Evolutionary conservation across 2,329 filamentous ascomycete species (phyloP), one percentile per base, ranked within the genome.

Genomic region (Exophiala calicioides): DNA sequence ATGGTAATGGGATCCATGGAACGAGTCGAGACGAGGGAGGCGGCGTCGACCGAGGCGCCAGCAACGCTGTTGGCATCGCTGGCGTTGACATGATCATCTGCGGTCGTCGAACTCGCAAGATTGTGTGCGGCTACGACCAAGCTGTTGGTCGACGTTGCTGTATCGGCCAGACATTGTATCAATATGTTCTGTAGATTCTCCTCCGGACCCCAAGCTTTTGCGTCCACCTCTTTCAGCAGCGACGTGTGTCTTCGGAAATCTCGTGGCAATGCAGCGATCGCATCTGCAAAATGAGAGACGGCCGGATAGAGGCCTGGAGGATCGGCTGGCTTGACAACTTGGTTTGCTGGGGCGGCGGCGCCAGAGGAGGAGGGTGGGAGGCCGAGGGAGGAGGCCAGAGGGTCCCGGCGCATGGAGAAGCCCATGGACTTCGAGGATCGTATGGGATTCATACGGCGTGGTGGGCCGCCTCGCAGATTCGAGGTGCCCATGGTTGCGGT

Each of bases 241-340:
- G 91, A 96, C 60, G 95, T 95, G 68, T 98, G 91, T 64, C 90
- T 85, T 59, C 95, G 89, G 39, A 96, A 88, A 71, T 98, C 93
- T 67, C 90, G 90, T 3, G 93, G 93, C 19, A 98, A 80, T 29
- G 91, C 90, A 40, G 89, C 85, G 64, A 97, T 89, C 54, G 90
- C 85, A 68, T 97, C 90, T 54, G 91, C 88, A 66, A 98, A 97
- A 65, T 83, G 82, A 30, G 79, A 80, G 54, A 86, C 77, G 18
- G 80, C 82, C 49, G 83, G 82, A 59, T 80, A 84, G 67, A 86
- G 82, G 29, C 71, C 72, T 39, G 71, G 67, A 27, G 69, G 67
- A 13, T 69, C 59, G 50, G 64, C 58, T 45, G 62, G 53, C 9
- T 10, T 34, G n/a, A 16, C 13, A 20, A 7, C 40, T 15, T 35